Base-by-base conservation (phyloP, 2,329 filamentous ascomycete genomes). In the Phialophora expanda region DNA sequence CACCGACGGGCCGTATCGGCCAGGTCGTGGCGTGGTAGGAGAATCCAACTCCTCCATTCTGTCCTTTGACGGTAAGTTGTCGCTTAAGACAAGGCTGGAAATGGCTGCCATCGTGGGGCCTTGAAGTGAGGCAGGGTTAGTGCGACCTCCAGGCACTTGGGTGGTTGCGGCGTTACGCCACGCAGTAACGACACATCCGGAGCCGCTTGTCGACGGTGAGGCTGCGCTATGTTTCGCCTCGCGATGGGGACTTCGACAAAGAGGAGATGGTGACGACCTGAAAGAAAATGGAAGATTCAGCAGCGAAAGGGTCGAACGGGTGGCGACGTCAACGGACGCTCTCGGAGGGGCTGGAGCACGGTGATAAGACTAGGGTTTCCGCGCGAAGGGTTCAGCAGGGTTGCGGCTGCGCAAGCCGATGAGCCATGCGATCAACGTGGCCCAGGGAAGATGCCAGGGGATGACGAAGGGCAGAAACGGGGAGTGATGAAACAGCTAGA, bases 1-100 rank as follows among this genome's bases (percentile, higher is more conserved):
- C 26, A 51, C 2, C 12, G 61, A 51, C 22, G 66, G 30, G 20
- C 56, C 38, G 51, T 65, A 67, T 6, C 66, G 65, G 48, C 55
- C 56, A 4, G 70, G 57, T 34, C 70, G 64, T 26, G 70, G 70
- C 9, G 70, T 71, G 30, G 70, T 71, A 41, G 70, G 70, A 56
- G 70, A 70, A 34, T 71, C 68, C 53, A 66, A 11, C 50, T 71
- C 68, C 32, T 70, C 69, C 38, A 55, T 44, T 56, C 61, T 61
- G 28, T 66, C 62, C 46, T 65, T 69, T 32, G 62, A 34, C 12
- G 66, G 54, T 20, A 67, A n/a, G 38, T 53, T 56, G 58, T 70
- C 69, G 61, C 57, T 66, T 48, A 69, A 53, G 26, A 70, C 69
- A 26, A 70, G 69, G 50, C 60, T 70, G 20, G 66, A 68, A 54